Evolutionary conservation across 345 rosid genomes (phyloP), one percentile per base, ranked within the genome.

Genomic region (Chamaenerion angustifolium): DNA sequence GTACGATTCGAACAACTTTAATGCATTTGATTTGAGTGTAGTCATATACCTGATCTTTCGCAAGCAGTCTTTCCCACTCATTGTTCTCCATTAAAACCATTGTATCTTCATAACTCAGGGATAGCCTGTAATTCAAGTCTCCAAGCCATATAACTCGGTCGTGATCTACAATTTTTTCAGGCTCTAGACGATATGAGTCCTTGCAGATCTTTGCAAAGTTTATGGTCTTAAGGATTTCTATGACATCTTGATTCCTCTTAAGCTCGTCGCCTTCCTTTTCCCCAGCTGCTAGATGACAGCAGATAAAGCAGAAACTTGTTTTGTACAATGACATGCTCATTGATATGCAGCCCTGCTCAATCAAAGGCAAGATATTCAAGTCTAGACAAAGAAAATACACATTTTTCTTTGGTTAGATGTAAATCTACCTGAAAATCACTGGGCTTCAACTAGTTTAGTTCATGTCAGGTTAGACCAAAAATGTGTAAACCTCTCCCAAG

Each of bases 211-310:
- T 85, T 19, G 80, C 67, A 58, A 93, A 93, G 42, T 79, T 88
- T 51, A 79, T 69, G 73, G 69, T 71, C 64, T 76, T 93, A 10
- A 85, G 68, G 42, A 93, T 88, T 68, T 93, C 96, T 27, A 75
- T 60, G 16, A 85, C 94, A 42, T 93, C 99, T 0, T 96, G 73
- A 45, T 93, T 93, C 57, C 99, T 71, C 69, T 65, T 85, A 18
- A 88, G 69, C 72, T 85, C 99, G 48, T 93, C 95, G 2, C 99
- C 95, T 51, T 88, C 99, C 64, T 81, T 93, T 76, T 93, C 95
- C 16, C 99, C 95, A 0, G 99, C 88, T 56, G 96, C 99, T 55
- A 93, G 71, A 72, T 85, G 99, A 42, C 94, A 72, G 71, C 96
- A 88, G 40, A 88, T 85, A 59, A 92, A 84, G 80, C 96, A 92